These are phyloP conservation scores for Diaporthe helianthi DNA, from an alignment of 2,329 filamentous ascomycete genomes.

Conservation along the genomic window DNA sequence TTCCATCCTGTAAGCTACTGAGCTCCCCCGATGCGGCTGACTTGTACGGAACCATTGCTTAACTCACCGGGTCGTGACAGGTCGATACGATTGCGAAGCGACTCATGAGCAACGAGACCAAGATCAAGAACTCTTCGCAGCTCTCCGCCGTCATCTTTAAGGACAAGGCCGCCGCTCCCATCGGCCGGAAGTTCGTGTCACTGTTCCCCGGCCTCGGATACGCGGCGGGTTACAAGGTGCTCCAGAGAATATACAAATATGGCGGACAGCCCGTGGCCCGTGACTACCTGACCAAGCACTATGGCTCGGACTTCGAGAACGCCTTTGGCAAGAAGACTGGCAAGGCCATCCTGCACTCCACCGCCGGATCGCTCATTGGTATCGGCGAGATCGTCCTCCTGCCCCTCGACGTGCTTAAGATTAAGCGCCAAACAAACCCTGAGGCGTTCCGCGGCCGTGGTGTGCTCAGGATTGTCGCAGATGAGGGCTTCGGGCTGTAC, in stretches of 20 bases:
- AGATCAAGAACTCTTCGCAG: constrained; percentile 66
- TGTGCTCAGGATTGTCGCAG: constrained; percentile 84
- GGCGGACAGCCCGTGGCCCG: constrained; percentile 95
- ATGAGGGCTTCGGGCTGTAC: constrained; percentile 96
- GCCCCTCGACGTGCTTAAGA: constrained; percentile 96
- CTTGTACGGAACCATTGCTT: constrained; percentile 22
- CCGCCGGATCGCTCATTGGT: constrained; percentile 92
- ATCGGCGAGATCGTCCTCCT: constrained; percentile 97
- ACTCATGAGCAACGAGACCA: constrained; percentile 94
- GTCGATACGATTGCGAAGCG: constrained; percentile 99
- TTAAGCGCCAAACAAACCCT: constrained; percentile 99
- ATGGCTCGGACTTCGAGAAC: constrained; percentile 82
- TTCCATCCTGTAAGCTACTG: constrained; percentile 77
- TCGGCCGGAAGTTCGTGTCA: constrained; percentile 84
- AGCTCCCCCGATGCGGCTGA: constrained; percentile 40
- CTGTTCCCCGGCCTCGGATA: constrained; percentile 97
- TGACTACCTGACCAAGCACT: constrained; percentile 83
- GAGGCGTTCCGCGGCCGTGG: constrained; percentile 96
- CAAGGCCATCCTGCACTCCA: constrained; percentile 98
- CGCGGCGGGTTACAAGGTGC: constrained; percentile 96
- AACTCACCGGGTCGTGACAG: constrained; percentile 52
- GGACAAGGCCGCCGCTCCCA: constrained; percentile 77
- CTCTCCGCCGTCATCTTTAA: constrained; percentile 95
- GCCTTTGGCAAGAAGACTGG: constrained; percentile 96
- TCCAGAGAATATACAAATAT: constrained; percentile 98